Evolutionary conservation across 2,329 filamentous ascomycete species (phyloP), one percentile per base, ranked within the genome.

Genomic region (Simplicillium sp.): DNA sequence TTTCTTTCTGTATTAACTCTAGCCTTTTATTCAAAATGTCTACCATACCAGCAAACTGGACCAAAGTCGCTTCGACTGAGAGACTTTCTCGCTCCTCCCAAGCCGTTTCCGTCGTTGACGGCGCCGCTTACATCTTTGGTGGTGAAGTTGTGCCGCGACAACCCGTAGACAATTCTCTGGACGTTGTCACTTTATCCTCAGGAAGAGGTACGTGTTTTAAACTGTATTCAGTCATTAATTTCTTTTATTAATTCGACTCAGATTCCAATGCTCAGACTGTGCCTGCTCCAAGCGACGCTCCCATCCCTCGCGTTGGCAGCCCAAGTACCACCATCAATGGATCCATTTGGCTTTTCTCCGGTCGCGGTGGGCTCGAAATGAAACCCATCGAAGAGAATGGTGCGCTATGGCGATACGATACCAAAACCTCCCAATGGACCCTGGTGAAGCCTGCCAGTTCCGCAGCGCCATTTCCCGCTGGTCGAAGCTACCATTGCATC

Each of bases 321-420:
- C 65, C 76, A 1, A 65, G 67, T 5, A 58, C 70, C 0, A 55
- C 59, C 0, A 44, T 79, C 7, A 50, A 67, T 39, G 57, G 59
- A 3, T 66, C 60, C 1, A 59, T 82, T 16, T 82, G 77, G 49
- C 38, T 82, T 29, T 83, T 82, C 57, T 80, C 75, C 4, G 79
- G 79, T 7, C 72, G 78, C 3, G 77, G 78, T 2, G 78, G 78
- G 7, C 48, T 64, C 6, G 71, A 65, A 2, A 81, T 82, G 78
- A 59, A 66, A 0, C 71, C 77, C 0, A 57, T 83, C 12, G 71
- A 80, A 29, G 80, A 83, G 46, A 41, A 62, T 0, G 79, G 79
- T 9, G 53, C 58, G 0, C 44, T 83, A 7, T 82, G 78, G 78
- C 57, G 59, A n/a, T 76, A 73, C 44, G 58, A 71, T 14, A 56